Evolutionary conservation across 148 eudicot genomes (phyloP).

Genomic region (Nepenthes gracilis): DNA sequence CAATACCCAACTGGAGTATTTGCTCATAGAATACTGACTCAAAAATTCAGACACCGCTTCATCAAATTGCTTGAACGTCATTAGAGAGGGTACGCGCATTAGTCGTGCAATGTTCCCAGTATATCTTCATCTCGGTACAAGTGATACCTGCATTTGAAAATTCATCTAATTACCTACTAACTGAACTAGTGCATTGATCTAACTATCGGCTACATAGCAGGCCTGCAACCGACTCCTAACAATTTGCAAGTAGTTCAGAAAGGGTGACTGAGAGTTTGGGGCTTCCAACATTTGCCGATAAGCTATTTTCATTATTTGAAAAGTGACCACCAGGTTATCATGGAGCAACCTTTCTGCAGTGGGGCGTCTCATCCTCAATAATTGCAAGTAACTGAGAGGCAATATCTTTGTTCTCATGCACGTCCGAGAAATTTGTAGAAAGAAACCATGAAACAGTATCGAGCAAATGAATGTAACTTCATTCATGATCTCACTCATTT

Average conservation of each 20-base stretch:
- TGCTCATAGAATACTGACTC: neutral
- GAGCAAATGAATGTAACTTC: too few relatives aligned
- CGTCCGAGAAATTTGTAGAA: too few relatives aligned
- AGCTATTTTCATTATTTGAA: neutral
- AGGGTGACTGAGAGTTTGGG: neutral
- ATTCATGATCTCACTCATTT: too few relatives aligned
- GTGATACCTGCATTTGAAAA: slow-evolving; percentile 7
- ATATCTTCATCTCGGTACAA: slow-evolving; percentile 11
- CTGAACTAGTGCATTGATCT: too few relatives aligned
- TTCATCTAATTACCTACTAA: neutral
- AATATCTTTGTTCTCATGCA: too few relatives aligned
- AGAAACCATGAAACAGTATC: too few relatives aligned
- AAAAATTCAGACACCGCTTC: neutral
- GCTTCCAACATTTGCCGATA: neutral
- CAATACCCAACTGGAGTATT: neutral
- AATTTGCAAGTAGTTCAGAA: neutral
- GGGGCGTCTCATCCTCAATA: too few relatives aligned
- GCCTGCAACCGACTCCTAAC: neutral
- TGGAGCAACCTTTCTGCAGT: too few relatives aligned
- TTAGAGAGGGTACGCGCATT: neutral
- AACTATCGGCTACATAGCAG: neutral
- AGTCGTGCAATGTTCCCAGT: slow-evolving; percentile 11
- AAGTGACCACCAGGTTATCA: neutral
- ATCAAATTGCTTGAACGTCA: neutral
- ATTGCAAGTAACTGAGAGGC: too few relatives aligned